phyloP scores from a whole-genome alignment of 768 basidiomycete species.

The Lactarius tabidus region DNA sequence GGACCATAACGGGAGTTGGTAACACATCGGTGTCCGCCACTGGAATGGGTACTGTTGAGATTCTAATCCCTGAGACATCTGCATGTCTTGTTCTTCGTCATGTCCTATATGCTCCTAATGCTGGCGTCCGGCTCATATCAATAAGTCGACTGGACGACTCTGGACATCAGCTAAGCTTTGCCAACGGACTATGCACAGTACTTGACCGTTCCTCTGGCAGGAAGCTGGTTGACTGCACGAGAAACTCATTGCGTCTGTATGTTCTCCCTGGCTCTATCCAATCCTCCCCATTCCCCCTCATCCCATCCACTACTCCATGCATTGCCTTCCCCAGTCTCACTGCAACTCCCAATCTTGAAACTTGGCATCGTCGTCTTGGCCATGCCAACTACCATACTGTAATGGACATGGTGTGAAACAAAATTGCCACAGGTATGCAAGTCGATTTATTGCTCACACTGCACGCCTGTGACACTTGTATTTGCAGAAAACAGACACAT shows the following conservation, averaged over 20 bases:
- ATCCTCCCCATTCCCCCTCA: no score
- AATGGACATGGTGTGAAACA: background rate
- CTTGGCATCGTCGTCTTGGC: background rate
- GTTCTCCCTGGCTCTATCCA: background rate
- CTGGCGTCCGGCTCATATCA: constrained; percentile 24
- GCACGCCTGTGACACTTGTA: background rate
- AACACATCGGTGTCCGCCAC: constrained; percentile 29
- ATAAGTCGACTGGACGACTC: constrained; percentile 5
- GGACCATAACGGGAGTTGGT: constrained; percentile 31
- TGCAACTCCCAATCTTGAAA: background rate
- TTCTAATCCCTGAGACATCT: constrained; percentile 10
- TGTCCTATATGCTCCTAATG: constrained; percentile 26
- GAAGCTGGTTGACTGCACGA: background rate
- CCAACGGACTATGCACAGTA: background rate
- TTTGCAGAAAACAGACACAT: background rate
- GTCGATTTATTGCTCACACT: background rate
- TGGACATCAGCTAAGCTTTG: background rate
- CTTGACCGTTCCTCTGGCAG: background rate
- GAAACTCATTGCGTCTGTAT: background rate
- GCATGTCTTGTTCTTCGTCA: background rate
- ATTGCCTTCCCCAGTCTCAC: background rate
- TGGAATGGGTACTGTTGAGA: constrained; percentile 30
- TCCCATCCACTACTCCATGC: background rate
- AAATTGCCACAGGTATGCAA: background rate
- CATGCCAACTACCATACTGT: background rate